Evolutionary conservation across 169 alveolate genomes (phyloP).

Genomic region (Cryptosporidium baileyi): DNA sequence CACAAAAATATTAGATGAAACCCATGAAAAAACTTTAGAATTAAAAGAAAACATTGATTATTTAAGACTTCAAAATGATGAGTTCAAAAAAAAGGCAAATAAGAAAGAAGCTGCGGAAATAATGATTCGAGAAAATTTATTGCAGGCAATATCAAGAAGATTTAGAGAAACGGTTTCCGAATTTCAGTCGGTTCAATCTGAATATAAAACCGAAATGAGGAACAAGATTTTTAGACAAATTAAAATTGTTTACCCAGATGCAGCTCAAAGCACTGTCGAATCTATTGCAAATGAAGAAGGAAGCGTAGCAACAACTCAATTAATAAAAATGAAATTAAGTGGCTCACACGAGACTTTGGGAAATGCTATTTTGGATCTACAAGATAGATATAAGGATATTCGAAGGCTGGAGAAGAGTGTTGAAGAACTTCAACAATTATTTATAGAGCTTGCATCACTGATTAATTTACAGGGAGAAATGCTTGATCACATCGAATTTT

Average conservation of each 20-base stretch:
- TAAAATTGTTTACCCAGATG: slow-evolving; percentile 76
- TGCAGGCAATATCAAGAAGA: slow-evolving; percentile 70
- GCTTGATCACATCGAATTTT: slow-evolving; percentile 81
- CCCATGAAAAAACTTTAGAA: slow-evolving; percentile 41
- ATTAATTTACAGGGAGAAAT: slow-evolving; percentile 85
- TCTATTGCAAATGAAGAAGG: slow-evolving; percentile 70
- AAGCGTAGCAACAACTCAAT: slow-evolving; percentile 67
- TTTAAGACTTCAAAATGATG: slow-evolving; percentile 48
- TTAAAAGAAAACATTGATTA: slow-evolving; percentile 67
- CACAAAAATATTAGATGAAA: slow-evolving; percentile 66
- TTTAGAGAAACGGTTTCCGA: slow-evolving; percentile 71
- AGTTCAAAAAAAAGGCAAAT: slow-evolving; percentile 24
- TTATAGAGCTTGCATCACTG: slow-evolving; percentile 84
- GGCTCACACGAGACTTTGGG: slow-evolving; percentile 81
- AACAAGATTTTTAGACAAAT: slow-evolving; percentile 72
- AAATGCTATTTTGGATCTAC: slow-evolving; percentile 82
- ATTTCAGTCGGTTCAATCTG: slow-evolving; percentile 71
- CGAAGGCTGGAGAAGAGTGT: slow-evolving; percentile 82
- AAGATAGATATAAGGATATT: slow-evolving; percentile 84
- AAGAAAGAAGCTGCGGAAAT: slow-evolving; percentile 50
- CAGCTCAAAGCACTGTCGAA: slow-evolving; percentile 50
- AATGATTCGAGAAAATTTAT: slow-evolving; percentile 71
- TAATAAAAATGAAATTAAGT: slow-evolving; percentile 73
- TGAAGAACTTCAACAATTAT: slow-evolving; percentile 84
- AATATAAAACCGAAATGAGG: slow-evolving; percentile 34